Evolutionary conservation across 164 flowering plant genomes (phyloP).

Genomic region (Berberis thunbergii): DNA sequence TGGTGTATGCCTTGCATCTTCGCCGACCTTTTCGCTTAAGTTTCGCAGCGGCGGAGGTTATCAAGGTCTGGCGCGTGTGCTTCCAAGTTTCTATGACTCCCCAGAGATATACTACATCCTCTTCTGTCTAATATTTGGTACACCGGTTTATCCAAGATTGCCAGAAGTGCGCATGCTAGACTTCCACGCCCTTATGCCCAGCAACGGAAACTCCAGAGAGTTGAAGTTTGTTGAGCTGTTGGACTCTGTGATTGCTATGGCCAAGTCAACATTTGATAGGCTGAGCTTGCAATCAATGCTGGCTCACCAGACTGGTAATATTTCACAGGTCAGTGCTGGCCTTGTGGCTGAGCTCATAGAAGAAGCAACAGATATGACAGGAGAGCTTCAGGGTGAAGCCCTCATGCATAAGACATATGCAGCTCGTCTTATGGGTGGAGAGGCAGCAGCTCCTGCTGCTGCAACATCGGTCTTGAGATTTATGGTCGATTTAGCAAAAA

Average conservation of each 20-base stretch:
- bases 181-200: conserved; percentile 94
- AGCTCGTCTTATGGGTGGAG: conserved; percentile 99
- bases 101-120: conserved; percentile 92
- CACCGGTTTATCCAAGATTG: conserved; percentile 92
- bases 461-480: conserved; percentile 89
- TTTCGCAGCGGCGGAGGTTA: conserved; percentile 93
- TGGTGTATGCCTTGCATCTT: conserved; percentile 90
- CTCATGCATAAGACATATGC: conserved; percentile 99
- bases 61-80: conserved; percentile 72
- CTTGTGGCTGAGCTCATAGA: conserved; percentile 87
- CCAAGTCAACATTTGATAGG: conserved; percentile 90
- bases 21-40: conserved; percentile 83
- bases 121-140: conserved; percentile 93
- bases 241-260: conserved; percentile 91
- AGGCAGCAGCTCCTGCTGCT: conserved; percentile 98
- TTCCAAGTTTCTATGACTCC: conserved; percentile 93
- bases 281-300: conserved; percentile 73
- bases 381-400: conserved; percentile 99
- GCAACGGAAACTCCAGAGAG: conserved; percentile 63
- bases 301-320: conserved; percentile 82
- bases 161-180: conserved; percentile 99
- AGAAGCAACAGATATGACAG: conserved; percentile 67
- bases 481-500: conserved; percentile 98
- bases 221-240: conserved; percentile 82
- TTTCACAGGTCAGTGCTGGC: conserved; percentile 68